Base-by-base conservation (phyloP, 495 filamentous ascomycete genomes). In the Penicillium nucicola region DNA sequence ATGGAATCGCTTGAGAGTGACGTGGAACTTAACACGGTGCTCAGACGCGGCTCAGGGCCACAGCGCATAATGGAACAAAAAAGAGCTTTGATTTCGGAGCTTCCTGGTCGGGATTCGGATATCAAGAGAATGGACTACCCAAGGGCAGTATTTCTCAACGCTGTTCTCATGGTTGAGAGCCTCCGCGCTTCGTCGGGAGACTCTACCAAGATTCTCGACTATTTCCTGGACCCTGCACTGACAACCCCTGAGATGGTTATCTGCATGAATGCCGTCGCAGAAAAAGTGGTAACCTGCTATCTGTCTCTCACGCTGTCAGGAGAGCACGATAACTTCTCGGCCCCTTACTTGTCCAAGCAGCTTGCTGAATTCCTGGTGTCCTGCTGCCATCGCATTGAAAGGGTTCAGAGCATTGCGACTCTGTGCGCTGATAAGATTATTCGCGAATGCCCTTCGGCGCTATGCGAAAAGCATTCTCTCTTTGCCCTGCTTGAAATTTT, bases 401-500 rank as follows among this genome's bases (percentile, higher is more conserved):
- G 86, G 43, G 89, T 98, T 15, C 95, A 97, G 63, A 82, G 86
- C 58, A 85, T 89, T 41, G 92, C 93, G 4, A 81, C 84, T 25
- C 72, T 74, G 40, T 95, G 86, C 59, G 91, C 91, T 0, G 89
- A 95, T 58, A 87, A 82, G 48, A 89, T 97, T 45, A 86, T 97
- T 46, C 75, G 68, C 18, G 81, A 87, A 53, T 86, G 92, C 33
- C 93, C 93, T 3, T 96, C 93, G 4, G 85, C 90, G 15, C 78
- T 98, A 0, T 97, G 95, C 58, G 88, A 95, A 57, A 87, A 86
- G 57, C 80, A 84, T 11, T 96, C 93, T 6, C 74, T 98, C 0
- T 97, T 97, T 72, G 88, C 92, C 5, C 77, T 98, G 28, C 75
- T 97, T 6, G 93, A 97, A 62, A 81, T 98, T 4, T 69, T 98